A percentile compares a stretch with the other conserved stretches of the same genome.
These are phyloP conservation scores for Hanseniaspora guilliermondii DNA, from an alignment of 805 yeast species.

Conservation along the genomic window DNA sequence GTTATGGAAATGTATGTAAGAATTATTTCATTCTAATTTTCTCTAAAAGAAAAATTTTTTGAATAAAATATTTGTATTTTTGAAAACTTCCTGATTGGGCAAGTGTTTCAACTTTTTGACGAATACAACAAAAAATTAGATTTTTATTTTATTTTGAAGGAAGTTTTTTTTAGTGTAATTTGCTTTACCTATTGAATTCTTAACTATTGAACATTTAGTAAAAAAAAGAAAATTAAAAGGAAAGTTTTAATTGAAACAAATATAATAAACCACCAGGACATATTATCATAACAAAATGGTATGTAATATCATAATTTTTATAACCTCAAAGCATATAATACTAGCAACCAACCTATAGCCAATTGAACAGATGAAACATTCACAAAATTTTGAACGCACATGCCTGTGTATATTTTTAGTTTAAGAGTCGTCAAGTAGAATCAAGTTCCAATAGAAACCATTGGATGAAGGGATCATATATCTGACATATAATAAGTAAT, in stretches of 20 bases:
- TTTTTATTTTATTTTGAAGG: neutral
- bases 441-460: too few species aligned
- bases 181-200: too few species aligned
- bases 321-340: neutral
- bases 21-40: too few species aligned
- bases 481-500: too few species aligned
- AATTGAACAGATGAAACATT: neutral
- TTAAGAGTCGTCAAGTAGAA: too few species aligned
- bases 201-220: too few species aligned
- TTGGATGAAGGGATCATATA: too few species aligned
- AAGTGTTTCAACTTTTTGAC: neutral
- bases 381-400: neutral
- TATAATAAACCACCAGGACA: constrained; percentile 8
- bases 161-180: too few species aligned
- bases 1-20: too few species aligned
- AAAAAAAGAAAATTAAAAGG: too few species aligned
- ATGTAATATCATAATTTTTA: neutral
- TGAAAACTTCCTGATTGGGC: neutral
- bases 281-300: constrained; percentile 13
- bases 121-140: neutral
- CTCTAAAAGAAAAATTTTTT: too few species aligned
- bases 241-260: neutral
- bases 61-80: neutral
- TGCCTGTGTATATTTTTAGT: too few species aligned
- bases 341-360: neutral